phyloP scores from a whole-genome alignment of 345 rosid species.

The Acer yangbiense region DNA sequence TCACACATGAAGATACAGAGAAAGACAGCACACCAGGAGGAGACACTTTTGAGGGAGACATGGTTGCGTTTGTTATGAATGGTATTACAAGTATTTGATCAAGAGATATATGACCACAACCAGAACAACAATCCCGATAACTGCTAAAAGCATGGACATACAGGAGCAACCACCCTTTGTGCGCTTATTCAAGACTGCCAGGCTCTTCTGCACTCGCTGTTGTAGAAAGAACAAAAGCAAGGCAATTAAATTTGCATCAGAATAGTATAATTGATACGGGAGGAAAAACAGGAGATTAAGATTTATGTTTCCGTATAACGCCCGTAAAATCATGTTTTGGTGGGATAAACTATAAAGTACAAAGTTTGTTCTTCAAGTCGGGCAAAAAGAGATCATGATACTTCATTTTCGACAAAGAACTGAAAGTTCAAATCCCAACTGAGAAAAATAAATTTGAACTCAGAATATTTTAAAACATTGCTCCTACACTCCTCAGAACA shows the following conservation, averaged over 20 bases:
- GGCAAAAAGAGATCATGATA: neutral
- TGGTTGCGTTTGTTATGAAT: neutral
- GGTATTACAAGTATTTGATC: slow-evolving; percentile 72
- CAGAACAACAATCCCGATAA: slow-evolving; percentile 77
- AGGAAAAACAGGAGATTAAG: neutral
- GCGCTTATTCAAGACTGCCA: slow-evolving; percentile 88
- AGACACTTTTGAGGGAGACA: neutral
- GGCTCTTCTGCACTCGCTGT: slow-evolving; percentile 93
- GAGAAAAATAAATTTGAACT: too few species aligned
- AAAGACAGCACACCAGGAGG: slow-evolving; percentile 14
- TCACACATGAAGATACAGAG: neutral
- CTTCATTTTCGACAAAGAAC: neutral
- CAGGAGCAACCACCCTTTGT: slow-evolving; percentile 91
- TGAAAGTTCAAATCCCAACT: too few species aligned
- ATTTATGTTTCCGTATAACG: neutral
- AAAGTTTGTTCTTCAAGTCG: neutral
- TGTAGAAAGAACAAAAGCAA: slow-evolving; percentile 15
- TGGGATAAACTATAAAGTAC: too few species aligned
- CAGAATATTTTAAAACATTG: too few species aligned
- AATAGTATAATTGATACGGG: neutral
- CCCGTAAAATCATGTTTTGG: too few species aligned
- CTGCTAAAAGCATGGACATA: slow-evolving; percentile 82
- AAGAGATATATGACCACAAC: slow-evolving; percentile 62
- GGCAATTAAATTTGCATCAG: neutral
- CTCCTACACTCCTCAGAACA: too few species aligned